phyloP scores from a whole-genome alignment of 345 rosid species.

The Eucalyptus pauciflora region DNA sequence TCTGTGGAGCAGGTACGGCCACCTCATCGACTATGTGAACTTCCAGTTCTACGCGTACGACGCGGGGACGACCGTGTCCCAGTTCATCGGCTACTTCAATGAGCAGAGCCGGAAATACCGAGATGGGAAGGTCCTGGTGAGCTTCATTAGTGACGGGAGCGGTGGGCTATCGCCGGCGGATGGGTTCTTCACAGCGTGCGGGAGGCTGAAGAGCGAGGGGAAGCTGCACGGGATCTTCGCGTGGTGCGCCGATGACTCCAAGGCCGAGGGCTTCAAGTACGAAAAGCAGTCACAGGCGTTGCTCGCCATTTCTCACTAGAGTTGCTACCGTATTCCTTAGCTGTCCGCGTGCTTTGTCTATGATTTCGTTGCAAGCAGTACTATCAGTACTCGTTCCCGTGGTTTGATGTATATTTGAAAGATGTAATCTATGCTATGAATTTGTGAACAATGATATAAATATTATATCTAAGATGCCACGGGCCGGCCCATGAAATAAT shows the following conservation, averaged over 20 bases:
- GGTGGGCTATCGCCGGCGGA: neutral
- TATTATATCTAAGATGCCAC: neutral
- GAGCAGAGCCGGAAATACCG: neutral
- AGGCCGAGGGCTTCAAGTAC: conserved; percentile 3
- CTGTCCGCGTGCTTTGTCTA: neutral
- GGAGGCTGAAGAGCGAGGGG: neutral
- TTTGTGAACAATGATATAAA: neutral
- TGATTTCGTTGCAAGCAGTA: neutral
- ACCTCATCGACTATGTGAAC: conserved; percentile 5
- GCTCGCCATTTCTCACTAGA: neutral
- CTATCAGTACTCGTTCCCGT: neutral
- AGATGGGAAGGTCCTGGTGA: conserved; percentile 3
- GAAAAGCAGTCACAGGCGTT: conserved; percentile 6
- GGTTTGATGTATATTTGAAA: neutral
- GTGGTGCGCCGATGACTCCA: conserved; percentile 6
- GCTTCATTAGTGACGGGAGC: conserved; percentile 3
- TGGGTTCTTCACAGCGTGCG: conserved; percentile 6
- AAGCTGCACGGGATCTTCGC: conserved; percentile 6
- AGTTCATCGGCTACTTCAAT: neutral
- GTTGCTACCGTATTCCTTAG: neutral
- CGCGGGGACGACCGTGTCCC: neutral
- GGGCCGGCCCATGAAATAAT: neutral
- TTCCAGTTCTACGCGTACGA: conserved; percentile 10
- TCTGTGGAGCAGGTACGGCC: conserved; percentile 2
- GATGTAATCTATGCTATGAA: neutral